Conservation (phyloP, 2,329 filamentous ascomycete genomes). For the Aspergillus amoenus region DNA sequence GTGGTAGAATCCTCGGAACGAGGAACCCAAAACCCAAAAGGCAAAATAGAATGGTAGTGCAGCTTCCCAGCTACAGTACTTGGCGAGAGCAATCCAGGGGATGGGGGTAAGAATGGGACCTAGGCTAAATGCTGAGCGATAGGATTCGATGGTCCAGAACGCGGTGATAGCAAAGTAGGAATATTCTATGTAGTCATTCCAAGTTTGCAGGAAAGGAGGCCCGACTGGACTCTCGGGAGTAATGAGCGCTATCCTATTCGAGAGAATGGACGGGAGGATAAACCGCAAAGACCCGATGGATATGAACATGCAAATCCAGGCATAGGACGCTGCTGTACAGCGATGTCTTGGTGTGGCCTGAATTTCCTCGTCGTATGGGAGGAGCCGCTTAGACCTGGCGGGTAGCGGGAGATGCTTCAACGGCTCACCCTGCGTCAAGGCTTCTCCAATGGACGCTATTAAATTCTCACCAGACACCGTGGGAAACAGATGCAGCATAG, state of each 20-base stretch:
- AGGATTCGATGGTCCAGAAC: slow-evolving; percentile 5
- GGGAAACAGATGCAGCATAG: neutral
- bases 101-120: neutral
- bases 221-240: neutral
- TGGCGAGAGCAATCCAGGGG: neutral
- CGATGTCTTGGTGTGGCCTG: neutral
- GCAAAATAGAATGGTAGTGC: neutral
- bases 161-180: slow-evolving; percentile 1
- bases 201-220: neutral
- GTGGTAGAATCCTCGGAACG: neutral
- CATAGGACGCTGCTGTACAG: neutral
- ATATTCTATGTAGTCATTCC: neutral
- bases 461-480: neutral
- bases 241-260: neutral
- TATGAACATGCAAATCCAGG: neutral
- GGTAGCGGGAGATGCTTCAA: slow-evolving; percentile 2
- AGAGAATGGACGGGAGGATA: neutral
- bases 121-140: neutral
- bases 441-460: neutral
- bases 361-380: slow-evolving; percentile 3
- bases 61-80: neutral
- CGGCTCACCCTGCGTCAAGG: neutral
- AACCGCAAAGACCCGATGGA: neutral
- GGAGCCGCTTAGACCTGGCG: neutral
- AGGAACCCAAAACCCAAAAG: neutral